Conservation (phyloP, 176 grass and related monocot genomes). For the Aechmea fasciata region DNA sequence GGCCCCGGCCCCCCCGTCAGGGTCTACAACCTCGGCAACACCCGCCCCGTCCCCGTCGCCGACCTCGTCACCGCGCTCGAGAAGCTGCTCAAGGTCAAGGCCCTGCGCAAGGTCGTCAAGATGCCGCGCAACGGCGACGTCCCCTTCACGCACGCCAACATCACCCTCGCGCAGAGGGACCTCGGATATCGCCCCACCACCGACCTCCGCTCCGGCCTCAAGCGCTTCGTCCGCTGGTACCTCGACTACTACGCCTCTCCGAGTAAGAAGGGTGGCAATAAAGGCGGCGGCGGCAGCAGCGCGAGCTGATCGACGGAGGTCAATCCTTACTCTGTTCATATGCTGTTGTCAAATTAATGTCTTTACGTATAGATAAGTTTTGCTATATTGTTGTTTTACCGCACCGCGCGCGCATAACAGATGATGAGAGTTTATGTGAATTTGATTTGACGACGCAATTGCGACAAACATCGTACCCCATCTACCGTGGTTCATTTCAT, state of each 20-base stretch:
- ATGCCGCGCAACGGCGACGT: conserved; percentile 87
- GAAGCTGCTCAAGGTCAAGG: conserved; percentile 80
- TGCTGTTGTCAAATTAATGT: too few relatives aligned
- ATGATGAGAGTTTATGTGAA: too few relatives aligned
- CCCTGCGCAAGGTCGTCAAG: conserved; percentile 58
- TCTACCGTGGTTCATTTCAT: too few relatives aligned
- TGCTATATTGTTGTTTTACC: too few relatives aligned
- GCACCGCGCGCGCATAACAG: too few relatives aligned
- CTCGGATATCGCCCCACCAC: conserved; percentile 62
- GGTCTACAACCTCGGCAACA: conserved; percentile 76
- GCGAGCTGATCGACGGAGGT: too few relatives aligned
- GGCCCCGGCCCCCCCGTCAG: conserved; percentile 46
- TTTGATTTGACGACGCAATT: too few relatives aligned
- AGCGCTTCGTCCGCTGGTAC: conserved; percentile 81
- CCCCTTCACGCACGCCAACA: conserved; percentile 75
- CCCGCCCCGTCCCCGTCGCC: conserved; percentile 60
- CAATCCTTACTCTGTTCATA: too few relatives aligned
- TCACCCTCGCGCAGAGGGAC: conserved; percentile 66
- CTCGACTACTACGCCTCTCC: conserved; percentile 44
- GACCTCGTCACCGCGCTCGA: conserved; percentile 73
- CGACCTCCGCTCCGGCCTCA: conserved; percentile 71
- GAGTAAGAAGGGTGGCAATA: too few relatives aligned
- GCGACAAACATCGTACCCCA: too few relatives aligned
- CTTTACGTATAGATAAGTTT: too few relatives aligned
- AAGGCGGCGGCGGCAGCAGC: too few relatives aligned